Conservation (phyloP, 768 basidiomycete species). For the Gymnopilus junonius region DNA sequence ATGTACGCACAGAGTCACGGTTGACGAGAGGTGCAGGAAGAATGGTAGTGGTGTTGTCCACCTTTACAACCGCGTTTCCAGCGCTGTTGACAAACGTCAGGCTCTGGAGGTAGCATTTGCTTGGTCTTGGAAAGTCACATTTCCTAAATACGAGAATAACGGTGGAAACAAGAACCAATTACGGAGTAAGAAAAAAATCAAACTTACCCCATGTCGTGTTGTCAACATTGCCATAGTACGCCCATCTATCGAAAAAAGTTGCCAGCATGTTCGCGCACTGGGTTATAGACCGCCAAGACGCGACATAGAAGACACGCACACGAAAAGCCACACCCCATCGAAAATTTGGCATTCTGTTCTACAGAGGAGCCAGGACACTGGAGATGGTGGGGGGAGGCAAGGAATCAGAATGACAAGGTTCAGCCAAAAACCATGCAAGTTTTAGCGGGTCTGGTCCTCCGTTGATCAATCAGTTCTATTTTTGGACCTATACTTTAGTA, state of each 20-base stretch:
- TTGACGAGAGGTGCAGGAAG: slow-evolving; percentile 25
- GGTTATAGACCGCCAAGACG: slow-evolving; percentile 30
- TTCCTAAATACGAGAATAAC: slow-evolving; percentile 43
- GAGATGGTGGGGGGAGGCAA: not conserved
- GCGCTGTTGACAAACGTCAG: slow-evolving; percentile 64
- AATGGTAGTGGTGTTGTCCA: slow-evolving; percentile 71
- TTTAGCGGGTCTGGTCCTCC: not conserved
- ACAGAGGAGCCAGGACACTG: not conserved
- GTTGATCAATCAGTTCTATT: not conserved
- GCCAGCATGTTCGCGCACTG: slow-evolving; percentile 51
- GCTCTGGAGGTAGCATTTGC: slow-evolving; percentile 47
- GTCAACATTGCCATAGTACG: slow-evolving; percentile 54
- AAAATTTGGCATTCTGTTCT: not conserved
- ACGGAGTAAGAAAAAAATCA: not conserved
- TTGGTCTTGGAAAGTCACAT: slow-evolving; percentile 62
- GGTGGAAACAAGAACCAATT: not conserved
- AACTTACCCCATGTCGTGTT: slow-evolving; percentile 49
- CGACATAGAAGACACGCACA: slow-evolving; percentile 2
- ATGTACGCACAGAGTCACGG: slow-evolving; percentile 54
- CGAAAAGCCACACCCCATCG: not conserved
- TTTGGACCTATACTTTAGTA: not conserved
- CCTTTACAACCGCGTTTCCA: slow-evolving; percentile 72
- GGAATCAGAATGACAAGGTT: not conserved
- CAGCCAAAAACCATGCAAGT: too few relatives aligned
- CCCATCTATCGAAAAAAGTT: slow-evolving; percentile 60